Evolutionary conservation across 495 filamentous ascomycete genomes (phyloP).

Genomic region (Apiosordaria backusii): DNA sequence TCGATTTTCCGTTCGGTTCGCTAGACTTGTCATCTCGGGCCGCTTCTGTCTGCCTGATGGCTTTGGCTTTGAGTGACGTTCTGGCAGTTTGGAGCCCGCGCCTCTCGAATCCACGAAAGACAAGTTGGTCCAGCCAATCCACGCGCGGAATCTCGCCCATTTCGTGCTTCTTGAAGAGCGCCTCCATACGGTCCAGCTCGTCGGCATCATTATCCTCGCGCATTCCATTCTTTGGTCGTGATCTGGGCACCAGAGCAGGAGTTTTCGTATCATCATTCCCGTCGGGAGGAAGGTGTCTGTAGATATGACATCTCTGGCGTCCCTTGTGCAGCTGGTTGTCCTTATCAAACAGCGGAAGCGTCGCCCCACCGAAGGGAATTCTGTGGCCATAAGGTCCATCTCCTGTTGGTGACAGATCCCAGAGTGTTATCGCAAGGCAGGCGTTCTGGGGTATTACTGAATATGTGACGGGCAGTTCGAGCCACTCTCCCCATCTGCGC

Average conservation of each 20-base stretch:
- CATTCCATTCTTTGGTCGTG: constrained; percentile 45
- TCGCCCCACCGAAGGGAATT: constrained; percentile 91
- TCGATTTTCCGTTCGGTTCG: constrained; percentile 48
- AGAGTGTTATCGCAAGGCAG: constrained; percentile 88
- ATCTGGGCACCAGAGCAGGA: constrained; percentile 56
- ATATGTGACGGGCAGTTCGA: constrained; percentile 78
- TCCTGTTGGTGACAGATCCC: constrained; percentile 83
- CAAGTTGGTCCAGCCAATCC: constrained; percentile 92
- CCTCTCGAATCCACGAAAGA: constrained; percentile 82
- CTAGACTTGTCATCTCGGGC: constrained; percentile 17
- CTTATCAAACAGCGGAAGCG: constrained; percentile 81
- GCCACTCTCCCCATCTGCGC: constrained; percentile 94
- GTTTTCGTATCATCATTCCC: constrained; percentile 78
- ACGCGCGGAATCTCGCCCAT: constrained; percentile 91
- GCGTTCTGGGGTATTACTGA: constrained; percentile 72
- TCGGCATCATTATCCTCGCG: constrained; percentile 58
- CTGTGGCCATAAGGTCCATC: constrained; percentile 64
- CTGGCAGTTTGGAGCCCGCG: constrained; percentile 56
- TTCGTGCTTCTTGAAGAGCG: constrained; percentile 93
- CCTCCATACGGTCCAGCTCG: constrained; percentile 79
- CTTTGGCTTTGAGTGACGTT: constrained; percentile 34
- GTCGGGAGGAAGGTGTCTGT: constrained; percentile 80
- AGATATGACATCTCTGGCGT: constrained; percentile 83
- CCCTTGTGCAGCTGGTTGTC: constrained; percentile 87
- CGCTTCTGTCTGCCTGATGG: constrained; percentile 33